Base-by-base conservation (phyloP, 1,139 yeast species). In the Kurtzmaniella quercitrusa region DNA sequence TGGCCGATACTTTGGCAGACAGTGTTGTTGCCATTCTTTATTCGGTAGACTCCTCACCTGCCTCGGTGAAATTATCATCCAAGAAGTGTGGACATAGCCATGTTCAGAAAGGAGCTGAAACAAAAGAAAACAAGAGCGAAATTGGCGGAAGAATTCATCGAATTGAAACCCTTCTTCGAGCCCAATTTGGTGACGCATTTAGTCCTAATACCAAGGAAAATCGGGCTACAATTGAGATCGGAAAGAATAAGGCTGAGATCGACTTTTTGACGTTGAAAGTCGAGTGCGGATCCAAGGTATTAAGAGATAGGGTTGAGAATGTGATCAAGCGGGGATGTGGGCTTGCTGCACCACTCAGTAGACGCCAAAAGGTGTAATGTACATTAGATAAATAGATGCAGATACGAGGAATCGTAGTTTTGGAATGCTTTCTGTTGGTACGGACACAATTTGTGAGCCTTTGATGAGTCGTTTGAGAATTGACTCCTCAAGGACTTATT, bases 1-100 rank as follows among this genome's bases (percentile, higher is more conserved):
- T 89, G 71, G 91, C 88, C 43, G 98, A 93, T 55, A 85, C 97
- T 0, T 79, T 93, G 52, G 98, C 98, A 0, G 99, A 93, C 57
- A 84, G 97, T 36, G 88, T 89, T 2, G 77, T 94, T 47, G 96
- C 97, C 1, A 88, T 93, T 37, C 66, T 93, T 32, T 76, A 93
- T 60, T 87, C 96, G 36, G 94, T 93, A 36, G 98, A 93, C 58
- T 84, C 96, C 0, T 84, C 96, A 0, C 97, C 97, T 2, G 95
- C 96, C 0, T 88, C 97, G 4, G 96, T 93, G 21, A 93, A 89
- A 56, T 61, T 88, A 48, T 82, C 95, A 11, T 80, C 95, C 2
- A 73, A 74, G 43, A 55, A 71, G 1, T 83, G 84, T 53, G 53
- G 63, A 5, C 86, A 80, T 53, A 57, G 55, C 11, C 76, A 72